phyloP scores from a whole-genome alignment of 169 alveolate genomes.

The Perkinsus marinus region DNA sequence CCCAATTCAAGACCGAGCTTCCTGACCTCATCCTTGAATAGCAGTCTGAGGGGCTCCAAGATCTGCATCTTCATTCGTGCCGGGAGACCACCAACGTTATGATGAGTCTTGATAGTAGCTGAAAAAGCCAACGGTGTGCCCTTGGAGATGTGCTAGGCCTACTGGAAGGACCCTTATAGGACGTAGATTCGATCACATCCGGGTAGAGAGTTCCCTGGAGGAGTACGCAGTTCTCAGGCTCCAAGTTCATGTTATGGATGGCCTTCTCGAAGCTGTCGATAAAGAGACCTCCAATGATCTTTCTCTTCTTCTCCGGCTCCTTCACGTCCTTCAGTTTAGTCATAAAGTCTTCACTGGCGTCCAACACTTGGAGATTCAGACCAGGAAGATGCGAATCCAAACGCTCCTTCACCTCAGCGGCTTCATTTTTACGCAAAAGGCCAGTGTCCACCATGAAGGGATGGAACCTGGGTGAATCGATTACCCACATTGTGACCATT shows the following conservation, averaged over 20 bases:
- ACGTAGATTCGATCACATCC: conserved; percentile 34
- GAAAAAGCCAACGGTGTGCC: background rate
- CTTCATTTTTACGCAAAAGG: conserved; percentile 31
- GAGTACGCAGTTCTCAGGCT: conserved; percentile 2
- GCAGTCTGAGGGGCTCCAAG: conserved; percentile 25
- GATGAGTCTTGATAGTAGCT: conserved; percentile 41
- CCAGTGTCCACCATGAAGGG: conserved; percentile 46
- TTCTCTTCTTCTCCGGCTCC: conserved; percentile 44
- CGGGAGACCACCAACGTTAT: conserved; percentile 39
- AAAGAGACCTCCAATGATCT: conserved; percentile 37
- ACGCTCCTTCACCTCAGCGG: conserved; percentile 20
- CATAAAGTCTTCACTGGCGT: conserved; percentile 18
- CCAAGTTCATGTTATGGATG: conserved; percentile 19
- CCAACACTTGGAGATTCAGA: conserved; percentile 18
- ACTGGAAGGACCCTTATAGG: conserved; percentile 32
- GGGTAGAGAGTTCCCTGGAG: conserved; percentile 43
- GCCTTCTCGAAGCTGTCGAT: conserved; percentile 34
- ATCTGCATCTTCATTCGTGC: conserved; percentile 18
- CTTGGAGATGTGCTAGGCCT: background rate
- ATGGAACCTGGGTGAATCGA: conserved; percentile 12
- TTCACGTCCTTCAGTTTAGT: conserved; percentile 11
- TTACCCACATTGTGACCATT: background rate
- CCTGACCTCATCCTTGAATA: conserved; percentile 39
- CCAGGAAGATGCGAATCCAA: conserved; percentile 14
- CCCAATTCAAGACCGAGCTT: conserved; percentile 28